Evolutionary conservation across 139 green algal species (phyloP).

Genomic region (Zygnema circumcarinatum): DNA sequence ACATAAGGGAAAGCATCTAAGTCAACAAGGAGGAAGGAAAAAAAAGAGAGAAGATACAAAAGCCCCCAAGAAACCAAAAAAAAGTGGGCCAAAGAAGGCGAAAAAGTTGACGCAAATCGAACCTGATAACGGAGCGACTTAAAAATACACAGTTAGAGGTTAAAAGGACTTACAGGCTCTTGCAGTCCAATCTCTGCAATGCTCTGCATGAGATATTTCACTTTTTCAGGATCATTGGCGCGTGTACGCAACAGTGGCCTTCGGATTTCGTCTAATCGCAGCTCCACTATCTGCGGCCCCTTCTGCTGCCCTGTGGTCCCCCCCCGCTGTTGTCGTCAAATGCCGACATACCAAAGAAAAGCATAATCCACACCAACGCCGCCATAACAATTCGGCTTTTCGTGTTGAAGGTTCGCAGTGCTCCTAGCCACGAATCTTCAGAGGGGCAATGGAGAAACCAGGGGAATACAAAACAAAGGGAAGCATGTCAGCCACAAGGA

Average conservation of each 20-base stretch:
- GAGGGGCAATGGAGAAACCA: not conserved
- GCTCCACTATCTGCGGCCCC: conserved; percentile 50
- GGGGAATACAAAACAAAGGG: not conserved
- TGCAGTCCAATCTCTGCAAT: conserved; percentile 84
- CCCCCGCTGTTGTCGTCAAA: conserved; percentile 36
- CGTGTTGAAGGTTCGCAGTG: conserved; percentile 6
- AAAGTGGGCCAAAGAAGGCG: not conserved
- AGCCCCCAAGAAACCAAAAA: conserved; percentile 2
- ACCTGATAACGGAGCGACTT: too few species aligned
- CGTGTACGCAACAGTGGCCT: conserved; percentile 60
- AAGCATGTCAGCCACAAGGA: not conserved
- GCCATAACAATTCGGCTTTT: conserved; percentile 21
- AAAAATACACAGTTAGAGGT: too few species aligned
- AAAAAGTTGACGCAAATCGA: too few species aligned
- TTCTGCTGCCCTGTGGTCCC: conserved; percentile 13
- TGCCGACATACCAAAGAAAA: conserved; percentile 27
- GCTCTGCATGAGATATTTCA: conserved; percentile 80
- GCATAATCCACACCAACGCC: conserved; percentile 25
- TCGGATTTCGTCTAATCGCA: conserved; percentile 49
- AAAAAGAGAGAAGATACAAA: too few species aligned
- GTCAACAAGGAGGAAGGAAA: too few species aligned
- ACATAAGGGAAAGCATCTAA: too few species aligned
- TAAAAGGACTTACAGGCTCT: conserved; percentile 73
- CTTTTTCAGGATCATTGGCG: conserved; percentile 80
- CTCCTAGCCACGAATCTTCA: not conserved